Percentiles rank a stretch among this genome's conserved stretches.
These are phyloP conservation scores for Nannizziopsis barbatae DNA, from an alignment of 2,329 filamentous ascomycete species.

Conservation along the genomic window DNA sequence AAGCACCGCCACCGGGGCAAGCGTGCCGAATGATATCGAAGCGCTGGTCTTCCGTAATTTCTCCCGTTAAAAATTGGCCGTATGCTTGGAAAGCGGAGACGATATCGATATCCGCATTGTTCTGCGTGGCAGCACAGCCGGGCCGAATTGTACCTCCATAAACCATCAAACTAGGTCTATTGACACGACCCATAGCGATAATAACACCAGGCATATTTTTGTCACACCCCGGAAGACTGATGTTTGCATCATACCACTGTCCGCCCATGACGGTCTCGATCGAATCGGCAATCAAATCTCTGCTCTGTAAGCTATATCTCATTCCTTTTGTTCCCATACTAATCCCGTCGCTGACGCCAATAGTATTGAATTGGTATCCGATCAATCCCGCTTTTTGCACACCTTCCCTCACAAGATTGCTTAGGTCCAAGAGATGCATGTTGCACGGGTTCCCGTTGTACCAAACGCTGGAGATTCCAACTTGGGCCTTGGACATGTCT, in stretches of 20 bases:
- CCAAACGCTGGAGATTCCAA: conserved; percentile 97
- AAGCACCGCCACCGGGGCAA: conserved; percentile 72
- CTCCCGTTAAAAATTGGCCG: conserved; percentile 81
- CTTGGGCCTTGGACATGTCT: conserved; percentile 92
- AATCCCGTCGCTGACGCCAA: conserved; percentile 93
- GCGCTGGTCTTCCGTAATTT: conserved; percentile 81
- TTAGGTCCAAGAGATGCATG: conserved; percentile 93
- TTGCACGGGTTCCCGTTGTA: conserved; percentile 98
- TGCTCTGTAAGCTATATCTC: conserved; percentile 86
- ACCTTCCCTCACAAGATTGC: conserved; percentile 61
- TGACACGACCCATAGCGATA: conserved; percentile 89
- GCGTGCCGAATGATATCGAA: conserved; percentile 92
- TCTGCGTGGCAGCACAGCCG: conserved; percentile 66
- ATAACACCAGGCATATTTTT: conserved; percentile 97
- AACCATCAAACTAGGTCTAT: conserved; percentile 91
- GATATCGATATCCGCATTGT: conserved; percentile 72
- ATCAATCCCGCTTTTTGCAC: conserved; percentile 67
- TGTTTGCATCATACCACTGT: conserved; percentile 97
- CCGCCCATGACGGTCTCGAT: conserved; percentile 99
- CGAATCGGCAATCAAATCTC: conserved; percentile 93
- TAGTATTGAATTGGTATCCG: conserved; percentile 97
- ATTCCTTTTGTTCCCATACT: conserved; percentile 98
- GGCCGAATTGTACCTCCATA: conserved; percentile 92
- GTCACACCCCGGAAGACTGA: conserved; percentile 94
- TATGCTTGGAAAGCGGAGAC: conserved; percentile 97